These are phyloP conservation scores for Athelia psychrophila DNA, from an alignment of 1,284 basidiomycete species.

Conservation along the genomic window DNA sequence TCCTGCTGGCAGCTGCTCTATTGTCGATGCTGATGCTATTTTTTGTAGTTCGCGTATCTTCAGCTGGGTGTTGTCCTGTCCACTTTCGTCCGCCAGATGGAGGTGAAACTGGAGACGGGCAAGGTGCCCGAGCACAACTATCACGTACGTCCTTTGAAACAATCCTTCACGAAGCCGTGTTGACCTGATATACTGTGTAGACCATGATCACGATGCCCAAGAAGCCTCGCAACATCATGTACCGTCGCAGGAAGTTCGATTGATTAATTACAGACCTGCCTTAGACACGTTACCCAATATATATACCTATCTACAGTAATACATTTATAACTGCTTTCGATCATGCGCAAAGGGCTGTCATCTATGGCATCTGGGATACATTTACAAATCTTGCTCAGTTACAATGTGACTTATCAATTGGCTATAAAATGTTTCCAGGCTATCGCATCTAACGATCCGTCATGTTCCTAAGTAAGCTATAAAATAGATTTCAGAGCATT, in stretches of 20 bases:
- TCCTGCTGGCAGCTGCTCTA: constrained; percentile 4
- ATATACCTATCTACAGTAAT: constrained; percentile 1
- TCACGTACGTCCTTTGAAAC: constrained; percentile 57
- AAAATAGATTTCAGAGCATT: not conserved
- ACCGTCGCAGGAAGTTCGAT: constrained; percentile 39
- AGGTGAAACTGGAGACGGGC: constrained; percentile 61
- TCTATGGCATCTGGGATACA: no score
- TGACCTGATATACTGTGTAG: constrained; percentile 25
- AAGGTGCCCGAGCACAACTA: constrained; percentile 87
- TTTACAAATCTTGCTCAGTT: no score
- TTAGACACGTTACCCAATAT: constrained; percentile 4
- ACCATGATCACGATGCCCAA: constrained; percentile 74
- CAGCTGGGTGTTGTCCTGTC: constrained; percentile 87
- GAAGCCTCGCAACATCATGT: constrained; percentile 45
- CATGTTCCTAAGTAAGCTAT: no score
- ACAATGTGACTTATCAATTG: no score
- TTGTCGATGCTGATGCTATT: constrained; percentile 6
- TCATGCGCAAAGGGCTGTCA: no score
- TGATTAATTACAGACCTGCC: constrained; percentile 3
- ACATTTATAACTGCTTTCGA: no score
- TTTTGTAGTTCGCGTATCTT: constrained; percentile 84
- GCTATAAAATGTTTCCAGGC: no score
- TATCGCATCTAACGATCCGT: no score
- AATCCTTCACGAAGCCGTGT: not conserved
- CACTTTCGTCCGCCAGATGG: constrained; percentile 76